Evolutionary conservation across 805 yeast genomes (phyloP), one percentile per base, ranked within the genome.

Genomic region (Metschnikowia noctiluminum): DNA sequence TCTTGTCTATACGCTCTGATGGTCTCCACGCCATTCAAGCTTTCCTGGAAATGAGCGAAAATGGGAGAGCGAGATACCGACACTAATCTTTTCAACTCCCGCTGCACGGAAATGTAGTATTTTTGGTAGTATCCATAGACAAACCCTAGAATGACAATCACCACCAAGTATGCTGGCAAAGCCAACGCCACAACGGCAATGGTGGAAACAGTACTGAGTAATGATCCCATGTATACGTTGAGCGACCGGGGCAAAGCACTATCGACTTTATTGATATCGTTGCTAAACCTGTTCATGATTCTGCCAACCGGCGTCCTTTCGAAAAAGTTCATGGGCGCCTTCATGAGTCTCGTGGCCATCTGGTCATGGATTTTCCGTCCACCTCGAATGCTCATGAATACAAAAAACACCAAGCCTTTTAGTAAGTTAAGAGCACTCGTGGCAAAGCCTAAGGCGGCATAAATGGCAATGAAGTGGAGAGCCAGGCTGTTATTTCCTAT

Each of bases 61-160:
- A 47, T 46, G 11, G 81, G 77, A 36, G 89, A 85, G 60, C 77
- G 85, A 42, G 87, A 82, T 55, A 85, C 86, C 48, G 87, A 86
- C 60, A 69, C 87, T 49, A 69, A 71, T 21, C 86, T 80, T 45
- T 83, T 49, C 26, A 54, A 45, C 30, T 55, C 99, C 1, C 73
- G 89, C 40, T 90, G 97, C 12, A 94, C 90, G 66, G 94, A 94
- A 65, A 97, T 77, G 63, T 86, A 90, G 64, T 76, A 85, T 42
- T 71, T 70, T 49, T 89, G 96, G 62, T 84, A 87, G 63, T 85
- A 83, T 41, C 78, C 63, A 65, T 89, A 89, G 43, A 88, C 62
- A 31, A 78, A 63, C 2, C 78, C 68, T 49, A 89, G 66, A 1
- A 71, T 49, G 1, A 68, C 64, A 35, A 82, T 73, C 12, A 82